These are phyloP conservation scores for Zoysia matrella DNA, from an alignment of 202 grass and related monocot species.

Conservation along the genomic window DNA sequence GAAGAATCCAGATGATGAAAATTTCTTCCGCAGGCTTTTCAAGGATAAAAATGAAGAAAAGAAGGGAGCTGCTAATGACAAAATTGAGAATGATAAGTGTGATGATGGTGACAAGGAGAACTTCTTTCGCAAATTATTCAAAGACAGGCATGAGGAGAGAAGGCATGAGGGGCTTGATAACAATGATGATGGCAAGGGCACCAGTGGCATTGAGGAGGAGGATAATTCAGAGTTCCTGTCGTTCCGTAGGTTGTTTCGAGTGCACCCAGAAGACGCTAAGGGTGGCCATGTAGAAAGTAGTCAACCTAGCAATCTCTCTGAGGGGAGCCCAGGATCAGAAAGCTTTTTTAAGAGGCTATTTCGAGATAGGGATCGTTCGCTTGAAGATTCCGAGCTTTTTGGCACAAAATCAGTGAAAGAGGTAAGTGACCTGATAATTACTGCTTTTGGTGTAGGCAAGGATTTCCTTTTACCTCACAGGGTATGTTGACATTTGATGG, in stretches of 20 bases:
- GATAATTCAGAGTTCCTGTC: constrained; percentile 88
- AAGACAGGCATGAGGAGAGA: constrained; percentile 85
- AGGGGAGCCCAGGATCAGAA: constrained; percentile 95
- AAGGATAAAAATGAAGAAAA: constrained; percentile 97
- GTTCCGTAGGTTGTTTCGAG: constrained; percentile 93
- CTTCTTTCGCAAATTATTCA: constrained; percentile 92
- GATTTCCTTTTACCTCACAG: constrained; percentile 13
- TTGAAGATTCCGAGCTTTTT: constrained; percentile 93
- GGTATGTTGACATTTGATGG: constrained; percentile 17
- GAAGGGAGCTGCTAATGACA: constrained; percentile 59
- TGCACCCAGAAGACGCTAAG: constrained; percentile 90
- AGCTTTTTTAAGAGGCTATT: constrained; percentile 92
- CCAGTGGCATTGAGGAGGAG: constrained; percentile 69
- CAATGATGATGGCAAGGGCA: constrained; percentile 64
- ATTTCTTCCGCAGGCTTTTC: constrained; percentile 87
- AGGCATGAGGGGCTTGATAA: constrained; percentile 60
- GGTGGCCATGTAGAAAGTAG: constrained; percentile 54
- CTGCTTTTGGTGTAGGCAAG: not conserved
- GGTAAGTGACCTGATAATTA: constrained; percentile 50
- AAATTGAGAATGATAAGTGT: constrained; percentile 63
- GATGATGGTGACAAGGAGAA: constrained; percentile 93
- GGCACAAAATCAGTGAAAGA: constrained; percentile 71
- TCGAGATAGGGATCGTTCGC: constrained; percentile 80
- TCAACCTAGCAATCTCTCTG: constrained; percentile 57
- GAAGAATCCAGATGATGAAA: constrained; percentile 63